phyloP scores from a whole-genome alignment of 305 asterid species.

The Solanum chacoense region DNA sequence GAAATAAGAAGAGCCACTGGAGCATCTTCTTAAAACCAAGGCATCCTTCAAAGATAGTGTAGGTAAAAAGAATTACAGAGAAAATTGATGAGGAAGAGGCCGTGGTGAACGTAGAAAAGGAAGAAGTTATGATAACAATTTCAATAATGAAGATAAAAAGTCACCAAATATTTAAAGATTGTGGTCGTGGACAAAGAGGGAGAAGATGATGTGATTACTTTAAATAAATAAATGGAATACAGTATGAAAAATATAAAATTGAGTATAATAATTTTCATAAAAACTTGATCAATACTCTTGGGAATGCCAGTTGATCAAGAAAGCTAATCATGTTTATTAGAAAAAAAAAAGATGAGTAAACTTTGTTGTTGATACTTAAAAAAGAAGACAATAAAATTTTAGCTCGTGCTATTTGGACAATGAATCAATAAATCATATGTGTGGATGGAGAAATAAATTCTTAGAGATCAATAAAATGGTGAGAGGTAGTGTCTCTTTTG shows the following conservation, averaged over 20 bases:
- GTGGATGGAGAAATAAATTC: background rate
- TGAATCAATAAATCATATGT: background rate
- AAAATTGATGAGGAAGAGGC: background rate
- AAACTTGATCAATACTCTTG: background rate
- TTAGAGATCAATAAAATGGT: background rate
- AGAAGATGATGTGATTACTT: background rate
- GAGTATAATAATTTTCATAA: background rate
- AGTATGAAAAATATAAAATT: background rate
- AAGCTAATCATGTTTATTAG: background rate
- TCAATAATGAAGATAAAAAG: background rate
- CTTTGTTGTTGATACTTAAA: background rate
- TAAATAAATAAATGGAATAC: background rate
- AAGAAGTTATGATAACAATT: background rate
- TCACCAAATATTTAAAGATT: background rate
- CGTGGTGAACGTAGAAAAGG: background rate
- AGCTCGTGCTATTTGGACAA: background rate
- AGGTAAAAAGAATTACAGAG: background rate
- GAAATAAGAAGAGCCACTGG: background rate
- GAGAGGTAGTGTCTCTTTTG: background rate
- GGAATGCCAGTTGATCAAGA: background rate
- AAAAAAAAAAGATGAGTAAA: background rate
- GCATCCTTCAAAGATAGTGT: background rate
- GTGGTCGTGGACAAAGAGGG: background rate
- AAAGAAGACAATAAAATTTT: background rate
- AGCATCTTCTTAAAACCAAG: background rate